Conservation (phyloP, 345 rosid species). For the Euphorbia tirucalli region DNA sequence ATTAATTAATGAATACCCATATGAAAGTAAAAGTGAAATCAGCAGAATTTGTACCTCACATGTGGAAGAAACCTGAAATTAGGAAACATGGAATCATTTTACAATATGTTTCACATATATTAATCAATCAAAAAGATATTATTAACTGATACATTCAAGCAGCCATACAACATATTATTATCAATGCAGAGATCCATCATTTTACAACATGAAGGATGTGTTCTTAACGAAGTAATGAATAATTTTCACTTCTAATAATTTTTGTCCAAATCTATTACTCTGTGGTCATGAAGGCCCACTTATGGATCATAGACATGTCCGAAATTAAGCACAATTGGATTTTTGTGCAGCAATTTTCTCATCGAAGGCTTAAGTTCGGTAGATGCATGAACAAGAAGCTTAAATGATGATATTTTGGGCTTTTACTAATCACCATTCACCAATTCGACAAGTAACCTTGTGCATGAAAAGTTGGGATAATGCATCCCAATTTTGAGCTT, state of each 20-base stretch:
- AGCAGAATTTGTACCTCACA: constrained; percentile 3
- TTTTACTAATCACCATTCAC: background rate
- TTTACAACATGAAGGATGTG: background rate
- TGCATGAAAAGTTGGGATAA: background rate
- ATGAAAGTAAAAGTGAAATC: background rate
- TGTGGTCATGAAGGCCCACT: background rate
- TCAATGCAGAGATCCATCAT: background rate
- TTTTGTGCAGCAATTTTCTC: background rate
- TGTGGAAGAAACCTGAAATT: background rate
- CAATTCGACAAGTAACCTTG: background rate
- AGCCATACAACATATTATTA: background rate
- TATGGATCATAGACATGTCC: too few species aligned
- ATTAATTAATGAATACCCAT: too few species aligned
- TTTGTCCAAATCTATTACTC: background rate
- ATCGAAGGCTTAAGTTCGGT: background rate
- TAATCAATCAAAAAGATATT: background rate
- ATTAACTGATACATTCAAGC: background rate
- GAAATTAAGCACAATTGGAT: background rate
- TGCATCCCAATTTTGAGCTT: background rate
- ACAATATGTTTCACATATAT: background rate
- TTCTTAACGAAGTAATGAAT: background rate
- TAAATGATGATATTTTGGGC: background rate
- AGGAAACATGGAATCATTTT: background rate
- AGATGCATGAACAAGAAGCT: background rate
- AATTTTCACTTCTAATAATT: background rate